Conservation (phyloP, 768 basidiomycete species). For the Leucosporidium scottii region DNA sequence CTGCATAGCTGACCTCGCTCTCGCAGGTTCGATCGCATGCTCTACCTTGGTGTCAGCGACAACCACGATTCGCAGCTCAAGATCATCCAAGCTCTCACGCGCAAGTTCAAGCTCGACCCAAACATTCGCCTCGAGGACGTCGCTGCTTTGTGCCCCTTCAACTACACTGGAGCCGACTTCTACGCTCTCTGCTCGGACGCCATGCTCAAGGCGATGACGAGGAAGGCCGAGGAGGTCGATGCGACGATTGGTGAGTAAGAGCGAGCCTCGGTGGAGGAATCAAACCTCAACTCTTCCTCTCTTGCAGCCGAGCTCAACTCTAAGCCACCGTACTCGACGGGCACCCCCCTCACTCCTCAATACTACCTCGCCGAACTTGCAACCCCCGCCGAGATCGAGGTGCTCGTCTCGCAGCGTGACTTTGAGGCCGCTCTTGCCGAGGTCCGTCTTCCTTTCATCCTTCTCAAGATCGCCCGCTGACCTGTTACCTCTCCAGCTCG, state of each 20-base stretch:
- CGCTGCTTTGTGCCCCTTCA: slow-evolving; percentile 74
- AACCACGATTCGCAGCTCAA: slow-evolving; percentile 75
- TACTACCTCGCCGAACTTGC: slow-evolving; percentile 85
- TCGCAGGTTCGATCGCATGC: slow-evolving; percentile 84
- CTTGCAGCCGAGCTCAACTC: slow-evolving; percentile 47
- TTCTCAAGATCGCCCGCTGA: background rate
- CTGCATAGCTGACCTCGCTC: background rate
- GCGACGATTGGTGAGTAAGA: slow-evolving; percentile 55
- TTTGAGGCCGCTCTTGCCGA: slow-evolving; percentile 66
- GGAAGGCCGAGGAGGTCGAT: slow-evolving; percentile 75
- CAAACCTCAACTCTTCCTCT: background rate
- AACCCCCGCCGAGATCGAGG: slow-evolving; percentile 57
- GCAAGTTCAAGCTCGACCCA: slow-evolving; percentile 79
- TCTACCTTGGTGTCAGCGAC: slow-evolving; percentile 87
- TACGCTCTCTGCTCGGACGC: slow-evolving; percentile 97
- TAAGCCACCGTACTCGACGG: slow-evolving; percentile 41
- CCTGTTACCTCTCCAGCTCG: slow-evolving; percentile 41
- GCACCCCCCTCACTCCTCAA: slow-evolving; percentile 63
- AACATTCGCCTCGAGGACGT: slow-evolving; percentile 57
- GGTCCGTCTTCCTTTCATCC: slow-evolving; percentile 39
- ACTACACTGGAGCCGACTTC: slow-evolving; percentile 95
- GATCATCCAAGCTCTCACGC: slow-evolving; percentile 80
- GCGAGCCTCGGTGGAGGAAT: background rate
- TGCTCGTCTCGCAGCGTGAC: slow-evolving; percentile 67
- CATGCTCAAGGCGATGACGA: slow-evolving; percentile 86